These are phyloP conservation scores for Circinella minor DNA, from an alignment of 371 early-diverging fungal species.

Conservation along the genomic window DNA sequence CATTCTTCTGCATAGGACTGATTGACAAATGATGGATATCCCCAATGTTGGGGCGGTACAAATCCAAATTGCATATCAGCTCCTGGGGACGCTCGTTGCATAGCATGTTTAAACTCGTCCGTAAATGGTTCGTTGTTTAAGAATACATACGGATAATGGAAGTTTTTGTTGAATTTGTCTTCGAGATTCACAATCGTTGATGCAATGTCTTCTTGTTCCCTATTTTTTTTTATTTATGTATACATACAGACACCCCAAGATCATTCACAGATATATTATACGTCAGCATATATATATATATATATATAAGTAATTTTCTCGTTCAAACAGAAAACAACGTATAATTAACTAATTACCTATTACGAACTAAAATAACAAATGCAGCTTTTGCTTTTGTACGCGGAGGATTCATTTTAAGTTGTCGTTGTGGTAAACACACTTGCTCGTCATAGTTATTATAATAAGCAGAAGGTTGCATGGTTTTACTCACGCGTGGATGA, in stretches of 20 bases:
- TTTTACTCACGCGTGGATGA: conserved; percentile 42
- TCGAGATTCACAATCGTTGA: conserved; percentile 46
- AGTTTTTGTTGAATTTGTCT: conserved; percentile 55
- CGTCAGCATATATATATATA: too few relatives aligned
- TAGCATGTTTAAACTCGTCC: conserved; percentile 47
- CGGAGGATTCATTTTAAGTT: conserved; percentile 41
- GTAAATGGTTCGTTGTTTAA: conserved; percentile 53
- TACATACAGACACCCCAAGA: too few relatives aligned
- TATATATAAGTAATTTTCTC: background rate
- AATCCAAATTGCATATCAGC: conserved; percentile 73
- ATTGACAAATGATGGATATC: conserved; percentile 72
- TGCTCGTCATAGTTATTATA: conserved; percentile 50
- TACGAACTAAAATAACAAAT: conserved; percentile 51
- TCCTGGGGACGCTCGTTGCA: conserved; percentile 46
- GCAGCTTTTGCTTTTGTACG: conserved; percentile 53
- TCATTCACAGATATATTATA: too few relatives aligned
- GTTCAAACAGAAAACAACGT: background rate
- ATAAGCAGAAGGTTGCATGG: conserved; percentile 52
- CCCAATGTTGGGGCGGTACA: conserved; percentile 75
- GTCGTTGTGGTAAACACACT: conserved; percentile 51
- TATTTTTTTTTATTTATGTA: conserved; percentile 5
- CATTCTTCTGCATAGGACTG: conserved; percentile 57
- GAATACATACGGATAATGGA: conserved; percentile 55
- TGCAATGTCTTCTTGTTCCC: conserved; percentile 49
- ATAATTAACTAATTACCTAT: conserved; percentile 36